phyloP scores from a whole-genome alignment of 2,329 filamentous ascomycete genomes.

The Ascochyta clinopodiicola region DNA sequence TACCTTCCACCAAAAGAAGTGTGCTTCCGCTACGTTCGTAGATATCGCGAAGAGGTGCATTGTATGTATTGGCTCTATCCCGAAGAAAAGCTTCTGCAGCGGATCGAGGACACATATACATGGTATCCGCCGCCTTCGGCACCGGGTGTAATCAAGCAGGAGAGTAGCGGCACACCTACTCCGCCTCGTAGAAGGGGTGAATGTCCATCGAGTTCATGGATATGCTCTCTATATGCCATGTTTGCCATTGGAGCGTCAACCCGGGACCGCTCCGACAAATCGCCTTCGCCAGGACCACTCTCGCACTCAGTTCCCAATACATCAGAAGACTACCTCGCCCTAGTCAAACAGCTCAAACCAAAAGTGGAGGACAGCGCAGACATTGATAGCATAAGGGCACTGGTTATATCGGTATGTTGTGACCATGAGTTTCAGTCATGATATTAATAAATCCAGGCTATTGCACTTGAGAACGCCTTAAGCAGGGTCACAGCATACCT shows the following conservation, averaged over 20 bases:
- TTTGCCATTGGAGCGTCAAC: constrained; percentile 43
- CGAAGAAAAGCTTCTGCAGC: constrained; percentile 39
- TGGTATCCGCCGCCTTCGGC: constrained; percentile 15
- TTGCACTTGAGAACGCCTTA: constrained; percentile 44
- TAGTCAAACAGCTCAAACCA: constrained; percentile 44
- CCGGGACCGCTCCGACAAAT: constrained; percentile 30
- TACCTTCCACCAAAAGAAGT: constrained; percentile 41
- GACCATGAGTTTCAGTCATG: accelerated
- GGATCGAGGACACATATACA: constrained; percentile 43
- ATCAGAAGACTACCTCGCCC: constrained; percentile 41
- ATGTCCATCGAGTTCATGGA: constrained; percentile 40
- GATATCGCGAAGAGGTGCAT: constrained; percentile 46
- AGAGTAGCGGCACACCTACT: constrained; percentile 5
- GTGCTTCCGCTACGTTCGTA: constrained; percentile 41
- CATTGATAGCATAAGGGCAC: constrained; percentile 46
- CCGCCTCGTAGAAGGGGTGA: constrained; percentile 9
- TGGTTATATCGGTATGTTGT: constrained; percentile 42
- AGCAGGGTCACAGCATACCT: constrained; percentile 46
- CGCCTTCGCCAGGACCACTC: constrained; percentile 27
- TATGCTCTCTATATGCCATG: constrained; percentile 47
- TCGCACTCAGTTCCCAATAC: constrained; percentile 32
- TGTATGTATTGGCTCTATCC: constrained; percentile 48
- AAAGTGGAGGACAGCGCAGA: constrained; percentile 46
- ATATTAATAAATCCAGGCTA: constrained; percentile 33
- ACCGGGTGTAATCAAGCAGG: constrained; percentile 2